phyloP scores from a whole-genome alignment of 768 basidiomycete genomes.

The Chiua virens region DNA sequence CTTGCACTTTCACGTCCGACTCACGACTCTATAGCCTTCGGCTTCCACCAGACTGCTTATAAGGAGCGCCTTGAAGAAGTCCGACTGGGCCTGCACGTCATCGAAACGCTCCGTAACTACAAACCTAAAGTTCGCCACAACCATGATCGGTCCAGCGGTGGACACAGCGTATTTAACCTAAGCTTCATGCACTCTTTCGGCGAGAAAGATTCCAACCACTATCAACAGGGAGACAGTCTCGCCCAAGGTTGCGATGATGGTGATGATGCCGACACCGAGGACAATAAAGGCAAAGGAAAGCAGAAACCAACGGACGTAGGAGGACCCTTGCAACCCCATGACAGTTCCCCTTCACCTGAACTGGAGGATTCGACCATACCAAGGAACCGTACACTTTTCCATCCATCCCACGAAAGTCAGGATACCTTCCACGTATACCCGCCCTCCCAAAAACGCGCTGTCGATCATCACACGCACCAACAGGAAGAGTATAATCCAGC shows the following conservation, averaged over 20 bases:
- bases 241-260: constrained; percentile 27
- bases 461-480: constrained; percentile 21
- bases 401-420: constrained; percentile 6
- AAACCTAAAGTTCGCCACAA: constrained; percentile 45
- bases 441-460: constrained; percentile 27
- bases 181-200: constrained; percentile 35
- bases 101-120: constrained; percentile 69
- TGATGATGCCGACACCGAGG: constrained; percentile 32
- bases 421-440: constrained; percentile 39
- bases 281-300: constrained; percentile 33
- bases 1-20: neutral
- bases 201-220: constrained; percentile 43
- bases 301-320: constrained; percentile 9
- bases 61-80: constrained; percentile 67
- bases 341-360: constrained; percentile 2
- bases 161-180: constrained; percentile 43
- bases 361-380: constrained; percentile 13
- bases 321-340: constrained; percentile 1
- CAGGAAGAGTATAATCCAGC: constrained; percentile 41
- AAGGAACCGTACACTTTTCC: neutral
- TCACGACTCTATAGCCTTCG: constrained; percentile 46
- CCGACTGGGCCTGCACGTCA: constrained; percentile 49
- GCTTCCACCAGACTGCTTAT: constrained; percentile 78
- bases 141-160: constrained; percentile 33
- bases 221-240: constrained; percentile 27